A percentile compares a stretch with the other conserved stretches of the same genome.
These are phyloP conservation scores for Tylopilus subfusipes DNA, from an alignment of 768 basidiomycete species.

Conservation along the genomic window DNA sequence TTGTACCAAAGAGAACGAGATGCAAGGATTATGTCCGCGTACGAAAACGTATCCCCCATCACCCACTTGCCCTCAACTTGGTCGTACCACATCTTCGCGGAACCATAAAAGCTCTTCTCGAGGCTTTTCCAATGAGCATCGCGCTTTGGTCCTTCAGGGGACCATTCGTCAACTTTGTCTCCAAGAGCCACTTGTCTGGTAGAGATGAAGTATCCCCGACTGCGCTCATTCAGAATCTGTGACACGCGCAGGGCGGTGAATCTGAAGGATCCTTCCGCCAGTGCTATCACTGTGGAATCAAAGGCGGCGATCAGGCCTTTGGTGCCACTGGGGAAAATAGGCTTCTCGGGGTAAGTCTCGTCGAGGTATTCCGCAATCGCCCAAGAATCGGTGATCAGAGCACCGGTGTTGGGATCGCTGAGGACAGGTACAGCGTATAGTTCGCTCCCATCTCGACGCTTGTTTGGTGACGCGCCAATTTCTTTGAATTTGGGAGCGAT, in stretches of 20 bases:
- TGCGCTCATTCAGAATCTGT: conserved; percentile 32
- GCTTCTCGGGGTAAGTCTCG: conserved; percentile 32
- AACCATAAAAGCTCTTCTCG: conserved; percentile 11
- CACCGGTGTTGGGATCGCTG: conserved; percentile 30
- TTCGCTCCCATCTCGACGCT: conserved; percentile 15
- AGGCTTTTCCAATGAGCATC: conserved; percentile 27
- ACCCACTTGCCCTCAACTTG: conserved; percentile 26
- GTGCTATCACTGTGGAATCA: not conserved
- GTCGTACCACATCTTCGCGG: conserved; percentile 21
- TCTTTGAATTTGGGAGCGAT: conserved; percentile 25
- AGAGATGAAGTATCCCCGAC: conserved; percentile 36
- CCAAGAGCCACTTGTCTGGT: conserved; percentile 35
- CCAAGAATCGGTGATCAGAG: conserved; percentile 30
- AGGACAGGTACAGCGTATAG: conserved; percentile 34
- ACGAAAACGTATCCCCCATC: conserved; percentile 30
- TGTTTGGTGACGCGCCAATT: conserved; percentile 26
- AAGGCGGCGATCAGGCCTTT: conserved; percentile 24
- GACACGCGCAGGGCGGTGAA: conserved; percentile 21
- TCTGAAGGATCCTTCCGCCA: conserved; percentile 4
- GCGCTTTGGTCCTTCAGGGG: conserved; percentile 33
- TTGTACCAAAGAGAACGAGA: conserved; percentile 13
- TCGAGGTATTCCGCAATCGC: conserved; percentile 37
- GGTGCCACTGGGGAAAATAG: conserved; percentile 24
- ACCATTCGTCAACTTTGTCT: conserved; percentile 37
- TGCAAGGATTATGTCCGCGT: conserved; percentile 31